Evolutionary conservation across 257 asterid species (phyloP).

Genomic region (Galeopsis tetrahit): DNA sequence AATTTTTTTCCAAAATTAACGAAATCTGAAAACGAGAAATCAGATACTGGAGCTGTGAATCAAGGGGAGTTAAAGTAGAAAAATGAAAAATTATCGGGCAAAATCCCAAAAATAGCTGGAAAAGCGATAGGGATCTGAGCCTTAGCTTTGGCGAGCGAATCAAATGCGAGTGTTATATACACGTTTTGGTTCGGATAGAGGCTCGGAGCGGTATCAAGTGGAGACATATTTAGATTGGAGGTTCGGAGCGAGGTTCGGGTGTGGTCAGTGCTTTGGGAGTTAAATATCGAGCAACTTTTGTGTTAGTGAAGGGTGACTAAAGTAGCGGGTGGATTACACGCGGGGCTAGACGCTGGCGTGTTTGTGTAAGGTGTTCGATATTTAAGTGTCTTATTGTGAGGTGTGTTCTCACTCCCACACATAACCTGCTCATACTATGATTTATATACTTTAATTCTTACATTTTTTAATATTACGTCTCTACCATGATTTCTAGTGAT

Average conservation of each 20-base stretch:
- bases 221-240: slow-evolving; percentile 10
- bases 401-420: slow-evolving; percentile 2
- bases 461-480: too few species aligned
- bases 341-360: slow-evolving; percentile 5
- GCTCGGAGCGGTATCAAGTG: slow-evolving; percentile 29
- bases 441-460: too few species aligned
- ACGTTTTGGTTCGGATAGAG: slow-evolving; percentile 40
- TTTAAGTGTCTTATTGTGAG: slow-evolving; percentile 19
- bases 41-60: not conserved
- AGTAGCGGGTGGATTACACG: slow-evolving; percentile 17
- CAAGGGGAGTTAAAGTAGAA: slow-evolving; percentile 7
- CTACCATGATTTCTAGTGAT: too few species aligned
- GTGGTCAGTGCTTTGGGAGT: slow-evolving; percentile 21
- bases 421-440: too few species aligned
- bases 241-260: slow-evolving; percentile 32
- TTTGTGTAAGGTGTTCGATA: slow-evolving; percentile 10
- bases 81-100: slow-evolving; percentile 40
- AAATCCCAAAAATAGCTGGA: slow-evolving; percentile 54
- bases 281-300: slow-evolving; percentile 36
- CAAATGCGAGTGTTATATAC: slow-evolving; percentile 30
- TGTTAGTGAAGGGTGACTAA: slow-evolving; percentile 36
- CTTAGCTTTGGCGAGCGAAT: slow-evolving; percentile 42
- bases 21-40: not conserved
- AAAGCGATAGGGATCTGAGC: slow-evolving; percentile 55
- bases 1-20: not conserved